Evolutionary conservation across 2,329 filamentous ascomycete genomes (phyloP).

Genomic region (Beauveria sp.): DNA sequence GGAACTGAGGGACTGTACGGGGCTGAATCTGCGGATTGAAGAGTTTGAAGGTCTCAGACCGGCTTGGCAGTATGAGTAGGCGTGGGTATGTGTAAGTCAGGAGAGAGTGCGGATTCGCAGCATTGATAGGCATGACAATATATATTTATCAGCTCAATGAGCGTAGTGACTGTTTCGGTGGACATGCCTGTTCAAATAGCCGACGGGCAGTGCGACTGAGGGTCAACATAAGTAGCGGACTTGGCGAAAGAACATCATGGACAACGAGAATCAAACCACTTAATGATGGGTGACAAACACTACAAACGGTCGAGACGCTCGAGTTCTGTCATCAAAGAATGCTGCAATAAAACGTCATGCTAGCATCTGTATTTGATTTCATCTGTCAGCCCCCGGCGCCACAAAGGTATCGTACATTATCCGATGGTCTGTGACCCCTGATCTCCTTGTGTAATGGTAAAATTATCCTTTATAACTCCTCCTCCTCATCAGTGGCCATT

Average conservation of each 20-base stretch:
- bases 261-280: neutral
- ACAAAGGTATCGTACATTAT: conserved; percentile 10
- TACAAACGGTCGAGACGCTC: neutral
- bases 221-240: neutral
- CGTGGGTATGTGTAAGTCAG: neutral
- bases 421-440: neutral
- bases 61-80: conserved; percentile 11
- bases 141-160: too few relatives aligned
- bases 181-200: neutral
- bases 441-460: neutral
- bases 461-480: conserved; percentile 27
- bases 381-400: neutral
- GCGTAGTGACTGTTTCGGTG: too few relatives aligned
- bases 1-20: conserved; percentile 4
- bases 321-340: neutral
- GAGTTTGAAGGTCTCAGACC: neutral
- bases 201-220: neutral
- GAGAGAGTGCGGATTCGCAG: neutral
- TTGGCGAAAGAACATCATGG: neutral
- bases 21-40: conserved; percentile 8
- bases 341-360: neutral
- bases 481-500: conserved; percentile 62
- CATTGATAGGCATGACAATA: too few relatives aligned
- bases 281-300: neutral
- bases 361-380: neutral